Percentiles rank a stretch among this genome's conserved stretches.
Conservation (phyloP, 2,329 filamentous ascomycete species). For the Tolypocladium pustulatum region DNA sequence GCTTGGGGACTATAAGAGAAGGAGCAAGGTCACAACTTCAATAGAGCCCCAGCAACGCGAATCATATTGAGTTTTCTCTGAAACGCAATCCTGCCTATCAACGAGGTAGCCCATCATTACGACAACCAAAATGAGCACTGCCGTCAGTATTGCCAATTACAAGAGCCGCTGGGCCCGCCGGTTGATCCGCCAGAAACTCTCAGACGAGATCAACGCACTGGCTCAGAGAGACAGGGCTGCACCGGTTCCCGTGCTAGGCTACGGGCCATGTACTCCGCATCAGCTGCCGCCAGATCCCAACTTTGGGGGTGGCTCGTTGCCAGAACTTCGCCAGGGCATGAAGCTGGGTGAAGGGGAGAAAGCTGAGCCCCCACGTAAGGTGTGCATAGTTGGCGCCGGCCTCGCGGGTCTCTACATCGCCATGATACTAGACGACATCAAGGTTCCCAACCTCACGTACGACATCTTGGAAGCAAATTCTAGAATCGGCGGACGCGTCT, state of each 20-base stretch:
- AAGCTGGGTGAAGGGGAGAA: background rate
- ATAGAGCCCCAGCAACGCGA: background rate
- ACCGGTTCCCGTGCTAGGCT: background rate
- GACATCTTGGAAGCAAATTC: constrained; percentile 23
- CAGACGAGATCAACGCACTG: background rate
- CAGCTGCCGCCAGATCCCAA: background rate
- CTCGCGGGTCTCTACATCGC: constrained; percentile 23
- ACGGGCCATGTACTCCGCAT: background rate
- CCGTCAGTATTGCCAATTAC: background rate
- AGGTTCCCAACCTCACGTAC: constrained; percentile 11
- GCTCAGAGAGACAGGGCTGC: background rate
- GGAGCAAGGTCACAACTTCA: background rate
- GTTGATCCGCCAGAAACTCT: background rate
- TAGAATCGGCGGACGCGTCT: constrained; percentile 22
- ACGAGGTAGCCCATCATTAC: background rate
- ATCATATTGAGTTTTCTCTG: background rate
- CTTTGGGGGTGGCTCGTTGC: background rate
- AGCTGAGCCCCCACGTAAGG: background rate
- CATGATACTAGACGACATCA: constrained; percentile 18
- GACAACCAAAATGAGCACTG: background rate
- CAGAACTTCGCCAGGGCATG: background rate
- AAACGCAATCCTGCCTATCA: background rate
- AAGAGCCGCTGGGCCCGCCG: background rate
- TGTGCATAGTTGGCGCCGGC: constrained; percentile 26
- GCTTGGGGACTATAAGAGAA: background rate